These are phyloP conservation scores for Pseudogymnoascus sp. DNA, from an alignment of 2,329 filamentous ascomycete genomes.

Conservation along the genomic window DNA sequence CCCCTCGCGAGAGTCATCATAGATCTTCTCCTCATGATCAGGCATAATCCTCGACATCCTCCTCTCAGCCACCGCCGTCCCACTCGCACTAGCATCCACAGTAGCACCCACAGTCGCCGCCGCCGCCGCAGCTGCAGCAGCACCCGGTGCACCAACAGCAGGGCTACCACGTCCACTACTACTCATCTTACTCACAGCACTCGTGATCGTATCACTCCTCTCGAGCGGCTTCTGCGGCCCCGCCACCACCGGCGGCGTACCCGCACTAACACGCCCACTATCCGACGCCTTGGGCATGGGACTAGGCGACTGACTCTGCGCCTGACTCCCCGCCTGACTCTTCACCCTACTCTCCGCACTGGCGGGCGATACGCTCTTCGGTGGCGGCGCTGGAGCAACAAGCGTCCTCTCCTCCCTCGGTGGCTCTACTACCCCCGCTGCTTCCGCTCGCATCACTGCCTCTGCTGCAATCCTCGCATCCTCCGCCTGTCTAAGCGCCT, in stretches of 20 bases:
- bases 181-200: neutral
- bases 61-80: constrained; percentile 35
- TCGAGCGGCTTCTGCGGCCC: neutral
- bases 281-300: neutral
- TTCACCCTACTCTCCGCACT: neutral
- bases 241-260: neutral
- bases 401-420: neutral
- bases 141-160: neutral
- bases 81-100: constrained; percentile 31
- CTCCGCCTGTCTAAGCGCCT: neutral
- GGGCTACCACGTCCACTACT: neutral
- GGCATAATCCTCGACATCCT: constrained; percentile 19
- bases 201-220: neutral
- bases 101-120: neutral
- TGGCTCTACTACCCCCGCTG: neutral
- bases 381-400: neutral
- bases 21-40: neutral
- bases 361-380: neutral
- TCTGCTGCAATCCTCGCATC: neutral
- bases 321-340: neutral
- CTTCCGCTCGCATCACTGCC: neutral
- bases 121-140: neutral
- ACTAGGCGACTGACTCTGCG: neutral
- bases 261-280: neutral
- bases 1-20: neutral